A percentile compares a stretch with the other conserved stretches of the same genome.
Evolutionary conservation across 2,329 filamentous ascomycete species (phyloP).

Genomic region (Penicillium digitatum): DNA sequence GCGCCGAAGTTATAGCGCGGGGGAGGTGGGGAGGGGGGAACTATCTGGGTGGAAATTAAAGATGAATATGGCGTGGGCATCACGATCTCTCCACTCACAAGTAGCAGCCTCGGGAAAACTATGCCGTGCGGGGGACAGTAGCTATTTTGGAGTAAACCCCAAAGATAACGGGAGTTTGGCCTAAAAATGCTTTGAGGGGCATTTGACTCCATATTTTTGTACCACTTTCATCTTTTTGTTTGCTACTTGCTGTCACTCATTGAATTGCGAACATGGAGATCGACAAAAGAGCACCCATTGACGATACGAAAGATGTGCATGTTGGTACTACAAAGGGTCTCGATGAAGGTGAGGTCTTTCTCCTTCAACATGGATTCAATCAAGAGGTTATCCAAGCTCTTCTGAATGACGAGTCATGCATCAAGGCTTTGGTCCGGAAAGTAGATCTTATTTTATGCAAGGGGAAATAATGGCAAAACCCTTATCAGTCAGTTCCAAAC

Average conservation of each 20-base stretch:
- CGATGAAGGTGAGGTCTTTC: constrained; percentile 49
- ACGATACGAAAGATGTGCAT: constrained; percentile 20
- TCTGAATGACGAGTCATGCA: constrained; percentile 40
- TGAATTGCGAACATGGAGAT: constrained; percentile 4
- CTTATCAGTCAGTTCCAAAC: no score
- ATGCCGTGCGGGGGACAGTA: constrained; percentile 17
- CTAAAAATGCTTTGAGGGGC: not conserved
- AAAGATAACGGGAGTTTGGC: constrained; percentile 9
- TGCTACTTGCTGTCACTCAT: not conserved
- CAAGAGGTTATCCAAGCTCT: constrained; percentile 44
- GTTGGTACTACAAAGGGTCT: constrained; percentile 34
- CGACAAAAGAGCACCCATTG: constrained; percentile 3
- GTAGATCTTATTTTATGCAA: constrained; percentile 51
- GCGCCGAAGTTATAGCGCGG: constrained; percentile 20
- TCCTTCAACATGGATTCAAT: constrained; percentile 48
- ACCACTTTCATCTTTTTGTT: not conserved
- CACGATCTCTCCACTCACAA: constrained; percentile 13
- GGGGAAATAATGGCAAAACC: no score
- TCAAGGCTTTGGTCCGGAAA: constrained; percentile 38
- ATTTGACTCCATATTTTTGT: not conserved
- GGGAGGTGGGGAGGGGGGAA: constrained; percentile 8
- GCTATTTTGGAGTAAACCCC: not conserved
- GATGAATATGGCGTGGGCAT: not conserved
- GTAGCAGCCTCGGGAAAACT: constrained; percentile 16
- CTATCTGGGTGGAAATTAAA: constrained; percentile 13